Percentiles rank a stretch among this genome's conserved stretches.
Evolutionary conservation across 2,329 filamentous ascomycete genomes (phyloP).

Genomic region (Hysterium pulicare): DNA sequence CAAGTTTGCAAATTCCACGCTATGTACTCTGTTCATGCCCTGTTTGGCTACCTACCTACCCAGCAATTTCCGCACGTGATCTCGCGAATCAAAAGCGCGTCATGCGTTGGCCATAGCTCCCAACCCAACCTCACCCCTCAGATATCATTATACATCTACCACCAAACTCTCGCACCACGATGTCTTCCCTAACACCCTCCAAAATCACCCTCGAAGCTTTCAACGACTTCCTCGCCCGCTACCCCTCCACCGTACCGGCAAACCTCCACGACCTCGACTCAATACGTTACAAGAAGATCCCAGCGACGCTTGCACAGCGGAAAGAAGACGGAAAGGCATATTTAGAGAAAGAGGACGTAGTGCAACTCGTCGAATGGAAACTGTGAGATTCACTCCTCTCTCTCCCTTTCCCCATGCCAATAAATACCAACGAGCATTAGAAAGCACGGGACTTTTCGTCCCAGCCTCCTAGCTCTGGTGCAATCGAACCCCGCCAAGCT

Average conservation of each 20-base stretch:
- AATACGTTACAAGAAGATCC: slow-evolving; percentile 29
- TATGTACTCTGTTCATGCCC: too few species aligned
- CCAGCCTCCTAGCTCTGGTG: slow-evolving; percentile 45
- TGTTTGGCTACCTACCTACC: too few species aligned
- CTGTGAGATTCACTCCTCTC: slow-evolving; percentile 18
- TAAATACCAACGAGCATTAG: slow-evolving; percentile 18
- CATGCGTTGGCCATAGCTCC: too few species aligned
- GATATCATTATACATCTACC: too few species aligned
- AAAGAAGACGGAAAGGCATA: slow-evolving; percentile 9
- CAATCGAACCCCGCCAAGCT: slow-evolving; percentile 56
- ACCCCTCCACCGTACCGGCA: slow-evolving; percentile 22
- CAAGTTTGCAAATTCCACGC: too few species aligned
- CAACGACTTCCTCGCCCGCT: slow-evolving; percentile 20
- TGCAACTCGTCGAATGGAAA: slow-evolving; percentile 39
- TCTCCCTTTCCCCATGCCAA: background rate
- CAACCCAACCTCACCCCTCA: too few species aligned
- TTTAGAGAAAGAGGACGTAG: slow-evolving; percentile 28
- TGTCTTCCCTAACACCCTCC: slow-evolving; percentile 3
- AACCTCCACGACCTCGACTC: slow-evolving; percentile 29
- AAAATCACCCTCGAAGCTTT: slow-evolving; percentile 18
- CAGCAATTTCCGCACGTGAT: too few species aligned
- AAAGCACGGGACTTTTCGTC: slow-evolving; percentile 51
- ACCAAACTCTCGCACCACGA: too few species aligned
- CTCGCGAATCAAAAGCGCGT: too few species aligned
- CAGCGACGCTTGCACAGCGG: slow-evolving; percentile 16